Base-by-base conservation (phyloP, 2,329 filamentous ascomycete genomes). In the Cladosporium sp. region DNA sequence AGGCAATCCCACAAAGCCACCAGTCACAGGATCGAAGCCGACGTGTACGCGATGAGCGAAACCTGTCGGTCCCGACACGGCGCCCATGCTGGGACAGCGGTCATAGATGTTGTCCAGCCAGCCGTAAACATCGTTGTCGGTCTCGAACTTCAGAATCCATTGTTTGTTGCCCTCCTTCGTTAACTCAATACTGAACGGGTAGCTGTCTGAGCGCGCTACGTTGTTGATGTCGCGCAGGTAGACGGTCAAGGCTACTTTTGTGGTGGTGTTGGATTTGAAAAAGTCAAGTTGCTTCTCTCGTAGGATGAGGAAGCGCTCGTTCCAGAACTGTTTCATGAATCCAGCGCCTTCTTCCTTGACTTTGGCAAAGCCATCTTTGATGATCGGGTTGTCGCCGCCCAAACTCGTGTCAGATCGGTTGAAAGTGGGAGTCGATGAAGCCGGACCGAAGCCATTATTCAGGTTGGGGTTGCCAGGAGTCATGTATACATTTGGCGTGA, bases 31-130 rank as follows among this genome's bases (percentile, higher is more conserved):
- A 77, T 99, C 95, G 76, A 98, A 99, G 67, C 95, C 95, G 71
- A 99, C 95, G 78, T 99, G 95, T 28, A 99, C 93, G 57, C 93
- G 91, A 78, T 99, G 95, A 28, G 91, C 93, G 82, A 99, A 99
- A 82, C 98, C 97, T 71, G 95, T 98, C 6, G 95, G 95, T 79
- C 98, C 97, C 81, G 94, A 97, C 65, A 99, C 95, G 72, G 95
- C 95, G 68, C 95, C 93, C 92, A 98, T 97, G 69, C 92, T 94
- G 21, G 95, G 95, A 78, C 94, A 98, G 70, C 94, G 90, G 73
- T 94, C 93, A 78, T 98, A 98, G 71, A 99, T 96, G 78, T 93
- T 92, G 79, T 99, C 95, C 74, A 98, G 97, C 95, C 95, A 99
- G 74, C 96, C 93, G 79, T 99, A 99, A 64, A 99, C 88, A 72